A percentile compares a stretch with the other conserved stretches of the same genome.
phyloP scores from a whole-genome alignment of 1,139 yeast species.

The Candida tetrigidarum region DNA sequence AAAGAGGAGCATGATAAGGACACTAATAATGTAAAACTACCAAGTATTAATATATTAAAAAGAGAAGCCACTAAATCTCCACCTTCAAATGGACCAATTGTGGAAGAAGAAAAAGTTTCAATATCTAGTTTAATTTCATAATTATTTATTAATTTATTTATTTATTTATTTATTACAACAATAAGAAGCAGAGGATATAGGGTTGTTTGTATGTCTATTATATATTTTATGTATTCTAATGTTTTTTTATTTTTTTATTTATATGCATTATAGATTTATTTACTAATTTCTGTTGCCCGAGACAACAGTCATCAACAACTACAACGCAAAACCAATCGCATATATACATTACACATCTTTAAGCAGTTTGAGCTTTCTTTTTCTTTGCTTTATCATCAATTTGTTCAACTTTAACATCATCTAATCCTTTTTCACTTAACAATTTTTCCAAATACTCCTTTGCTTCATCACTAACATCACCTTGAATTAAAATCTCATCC shows the following conservation, averaged over 20 bases:
- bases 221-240: constrained; percentile 1
- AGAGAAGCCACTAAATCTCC: constrained; percentile 10
- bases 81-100: not conserved
- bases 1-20: constrained; percentile 7
- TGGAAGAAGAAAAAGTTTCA: constrained; percentile 19
- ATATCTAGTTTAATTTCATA: constrained; percentile 17
- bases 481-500: constrained; percentile 92
- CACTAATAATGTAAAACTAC: constrained; percentile 13
- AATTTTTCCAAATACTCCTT: constrained; percentile 73
- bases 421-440: constrained; percentile 79
- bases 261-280: too few relatives aligned
- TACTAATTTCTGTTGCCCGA: too few relatives aligned
- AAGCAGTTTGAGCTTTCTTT: constrained; percentile 14
- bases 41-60: constrained; percentile 15
- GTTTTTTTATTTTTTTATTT: not conserved
- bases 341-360: not conserved
- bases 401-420: constrained; percentile 86
- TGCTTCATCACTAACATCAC: constrained; percentile 94
- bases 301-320: not conserved
- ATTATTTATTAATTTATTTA: constrained; percentile 4
- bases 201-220: not conserved
- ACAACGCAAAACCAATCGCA: too few relatives aligned
- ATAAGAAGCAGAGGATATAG: too few relatives aligned
- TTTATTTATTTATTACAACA: not conserved
- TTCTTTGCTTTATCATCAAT: constrained; percentile 63